phyloP scores from a whole-genome alignment of 1,139 yeast genomes.

The Wickerhamiella pararugosa region DNA sequence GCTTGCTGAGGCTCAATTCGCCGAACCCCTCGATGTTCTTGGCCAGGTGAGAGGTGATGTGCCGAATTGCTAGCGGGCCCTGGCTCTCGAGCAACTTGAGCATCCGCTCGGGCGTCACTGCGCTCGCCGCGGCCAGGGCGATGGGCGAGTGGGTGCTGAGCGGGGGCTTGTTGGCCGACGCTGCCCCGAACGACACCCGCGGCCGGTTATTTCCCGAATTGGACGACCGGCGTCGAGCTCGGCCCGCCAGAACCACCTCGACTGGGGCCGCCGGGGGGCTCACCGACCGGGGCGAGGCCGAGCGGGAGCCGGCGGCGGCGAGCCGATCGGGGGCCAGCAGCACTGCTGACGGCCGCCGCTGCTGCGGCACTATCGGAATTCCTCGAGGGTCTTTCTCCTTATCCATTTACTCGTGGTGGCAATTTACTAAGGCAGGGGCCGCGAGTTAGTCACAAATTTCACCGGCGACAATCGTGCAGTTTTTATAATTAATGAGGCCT shows the following conservation, averaged over 20 bases:
- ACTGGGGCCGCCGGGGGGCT: background rate
- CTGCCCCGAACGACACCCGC: background rate
- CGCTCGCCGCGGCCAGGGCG: constrained; percentile 76
- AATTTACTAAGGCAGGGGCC: no score
- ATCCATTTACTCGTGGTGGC: no score
- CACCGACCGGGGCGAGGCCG: background rate
- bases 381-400: no score
- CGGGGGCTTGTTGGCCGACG: constrained; percentile 14
- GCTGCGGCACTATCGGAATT: no score
- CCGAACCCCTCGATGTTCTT: constrained; percentile 69
- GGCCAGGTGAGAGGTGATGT: constrained; percentile 66
- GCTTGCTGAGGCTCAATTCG: constrained; percentile 68
- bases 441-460: no score
- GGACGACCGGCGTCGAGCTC: constrained; percentile 5
- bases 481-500: no score
- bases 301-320: background rate
- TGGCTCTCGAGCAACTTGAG: constrained; percentile 53
- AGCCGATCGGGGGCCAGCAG: no score
- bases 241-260: background rate
- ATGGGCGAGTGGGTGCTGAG: constrained; percentile 70
- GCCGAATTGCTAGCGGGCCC: constrained; percentile 86
- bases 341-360: no score
- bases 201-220: background rate
- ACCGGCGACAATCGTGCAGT: no score
- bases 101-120: constrained; percentile 67